Percentiles rank a stretch among this genome's conserved stretches.
Conservation (phyloP, 345 rosid species). For the Barbarea vulgaris region DNA sequence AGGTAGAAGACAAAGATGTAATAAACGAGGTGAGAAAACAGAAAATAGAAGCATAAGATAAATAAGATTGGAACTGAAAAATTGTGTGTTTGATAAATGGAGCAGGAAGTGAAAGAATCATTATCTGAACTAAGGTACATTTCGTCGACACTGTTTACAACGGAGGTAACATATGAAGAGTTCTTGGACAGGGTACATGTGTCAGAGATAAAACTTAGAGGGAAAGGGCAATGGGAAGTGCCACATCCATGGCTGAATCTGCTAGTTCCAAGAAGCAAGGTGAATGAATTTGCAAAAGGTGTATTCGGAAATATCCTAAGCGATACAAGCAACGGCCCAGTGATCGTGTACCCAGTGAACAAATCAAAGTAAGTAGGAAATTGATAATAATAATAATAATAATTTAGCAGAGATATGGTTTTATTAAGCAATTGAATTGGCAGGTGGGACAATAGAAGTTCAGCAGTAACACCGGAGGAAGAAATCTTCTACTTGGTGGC, state of each 20-base stretch:
- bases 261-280: slow-evolving; percentile 75
- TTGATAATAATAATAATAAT: not conserved
- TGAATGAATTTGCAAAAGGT: slow-evolving; percentile 63
- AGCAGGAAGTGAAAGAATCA: slow-evolving; percentile 65
- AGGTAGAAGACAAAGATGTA: slow-evolving; percentile 43
- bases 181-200: slow-evolving; percentile 93
- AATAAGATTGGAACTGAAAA: not conserved
- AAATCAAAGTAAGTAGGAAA: slow-evolving; percentile 85
- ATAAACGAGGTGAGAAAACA: slow-evolving; percentile 56
- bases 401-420: not conserved
- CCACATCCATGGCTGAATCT: slow-evolving; percentile 99
- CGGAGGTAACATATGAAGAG: slow-evolving; percentile 76
- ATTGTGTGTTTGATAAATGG: slow-evolving; percentile 13
- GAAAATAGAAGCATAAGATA: not conserved
- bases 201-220: slow-evolving; percentile 76
- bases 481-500: slow-evolving; percentile 92
- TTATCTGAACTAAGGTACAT: slow-evolving; percentile 68
- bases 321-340: slow-evolving; percentile 91
- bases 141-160: slow-evolving; percentile 65
- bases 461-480: slow-evolving; percentile 82
- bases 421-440: not conserved
- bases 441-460: slow-evolving; percentile 98
- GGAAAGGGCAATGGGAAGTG: slow-evolving; percentile 95
- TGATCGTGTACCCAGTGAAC: slow-evolving; percentile 89
- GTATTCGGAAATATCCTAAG: slow-evolving; percentile 80